Conservation (phyloP, 2,329 filamentous ascomycete genomes). For the Achaetomium macrosporum region DNA sequence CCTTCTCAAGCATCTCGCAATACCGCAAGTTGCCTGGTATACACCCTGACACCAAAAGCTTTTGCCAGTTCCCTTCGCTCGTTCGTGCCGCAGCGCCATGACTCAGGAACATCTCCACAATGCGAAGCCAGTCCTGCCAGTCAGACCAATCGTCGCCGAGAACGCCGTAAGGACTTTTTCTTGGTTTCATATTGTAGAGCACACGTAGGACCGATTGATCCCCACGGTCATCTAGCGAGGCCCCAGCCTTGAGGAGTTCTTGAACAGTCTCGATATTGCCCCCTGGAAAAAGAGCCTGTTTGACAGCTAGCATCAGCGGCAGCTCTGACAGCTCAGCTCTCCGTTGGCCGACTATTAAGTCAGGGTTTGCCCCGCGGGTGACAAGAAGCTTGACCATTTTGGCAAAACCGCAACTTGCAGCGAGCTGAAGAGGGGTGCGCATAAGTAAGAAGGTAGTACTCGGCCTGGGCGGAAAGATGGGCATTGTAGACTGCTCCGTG, state of each 20-base stretch:
- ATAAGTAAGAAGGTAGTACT: not conserved
- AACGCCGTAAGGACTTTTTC: not conserved
- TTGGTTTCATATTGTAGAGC: not conserved
- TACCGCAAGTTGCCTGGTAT: not conserved
- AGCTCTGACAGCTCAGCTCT: not conserved
- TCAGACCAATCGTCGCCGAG: not conserved
- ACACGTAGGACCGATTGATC: not conserved
- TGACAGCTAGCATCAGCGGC: not conserved
- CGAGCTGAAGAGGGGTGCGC: not conserved
- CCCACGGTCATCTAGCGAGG: not conserved
- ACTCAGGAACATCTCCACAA: not conserved
- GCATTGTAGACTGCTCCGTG: no score
- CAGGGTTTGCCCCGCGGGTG: not conserved
- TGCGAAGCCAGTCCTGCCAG: not conserved
- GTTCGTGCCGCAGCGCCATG: not conserved
- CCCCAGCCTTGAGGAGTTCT: not conserved
- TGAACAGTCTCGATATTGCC: not conserved
- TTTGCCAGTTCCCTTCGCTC: not conserved
- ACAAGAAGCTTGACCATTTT: not conserved
- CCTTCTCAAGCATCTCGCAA: not conserved
- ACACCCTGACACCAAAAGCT: not conserved
- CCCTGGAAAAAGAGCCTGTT: not conserved
- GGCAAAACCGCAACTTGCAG: not conserved
- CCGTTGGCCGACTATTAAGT: not conserved
- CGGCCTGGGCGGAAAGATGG: no score